Evolutionary conservation across 2,329 filamentous ascomycete genomes (phyloP).

Genomic region (Leptosphaerulina australis): DNA sequence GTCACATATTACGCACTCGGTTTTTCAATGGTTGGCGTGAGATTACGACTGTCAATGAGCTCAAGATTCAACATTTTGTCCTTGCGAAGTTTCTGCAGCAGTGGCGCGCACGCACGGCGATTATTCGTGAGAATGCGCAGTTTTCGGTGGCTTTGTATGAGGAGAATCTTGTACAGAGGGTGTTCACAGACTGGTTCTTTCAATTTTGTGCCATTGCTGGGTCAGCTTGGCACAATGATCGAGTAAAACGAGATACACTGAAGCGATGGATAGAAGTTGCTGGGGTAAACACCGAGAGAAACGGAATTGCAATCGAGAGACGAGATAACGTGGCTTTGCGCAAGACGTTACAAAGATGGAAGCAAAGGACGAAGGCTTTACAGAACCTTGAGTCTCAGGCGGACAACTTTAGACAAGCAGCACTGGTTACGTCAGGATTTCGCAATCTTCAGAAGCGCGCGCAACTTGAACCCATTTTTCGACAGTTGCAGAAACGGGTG

Average conservation of each 20-base stretch:
- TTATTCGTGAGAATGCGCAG: conserved; percentile 45
- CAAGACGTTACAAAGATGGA: conserved; percentile 35
- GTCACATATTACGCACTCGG: conserved; percentile 71
- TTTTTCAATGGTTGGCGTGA: conserved; percentile 74
- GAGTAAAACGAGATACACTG: conserved; percentile 35
- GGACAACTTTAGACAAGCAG: conserved; percentile 39
- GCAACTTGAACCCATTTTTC: conserved; percentile 52
- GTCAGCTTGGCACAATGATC: conserved; percentile 38
- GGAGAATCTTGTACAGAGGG: conserved; percentile 39
- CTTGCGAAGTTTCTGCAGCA: conserved; percentile 60
- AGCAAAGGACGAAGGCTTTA: conserved; percentile 21
- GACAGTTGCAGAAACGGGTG: conserved; percentile 52
- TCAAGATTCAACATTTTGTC: conserved; percentile 59
- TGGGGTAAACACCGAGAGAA: conserved; percentile 34
- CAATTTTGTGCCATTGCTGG: conserved; percentile 46
- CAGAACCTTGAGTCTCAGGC: conserved; percentile 45
- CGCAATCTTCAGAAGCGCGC: conserved; percentile 46
- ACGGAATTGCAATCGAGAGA: conserved; percentile 30
- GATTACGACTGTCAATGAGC: conserved; percentile 66
- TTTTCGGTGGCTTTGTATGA: conserved; percentile 40
- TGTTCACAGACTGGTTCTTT: conserved; percentile 48
- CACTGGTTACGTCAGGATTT: conserved; percentile 33
- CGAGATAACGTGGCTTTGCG: conserved; percentile 33
- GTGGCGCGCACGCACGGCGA: conserved; percentile 57
- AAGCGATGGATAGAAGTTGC: conserved; percentile 37